Percentiles rank a stretch among this genome's conserved stretches.
phyloP scores from a whole-genome alignment of 75 land plant species.

The Pinus taeda region DNA sequence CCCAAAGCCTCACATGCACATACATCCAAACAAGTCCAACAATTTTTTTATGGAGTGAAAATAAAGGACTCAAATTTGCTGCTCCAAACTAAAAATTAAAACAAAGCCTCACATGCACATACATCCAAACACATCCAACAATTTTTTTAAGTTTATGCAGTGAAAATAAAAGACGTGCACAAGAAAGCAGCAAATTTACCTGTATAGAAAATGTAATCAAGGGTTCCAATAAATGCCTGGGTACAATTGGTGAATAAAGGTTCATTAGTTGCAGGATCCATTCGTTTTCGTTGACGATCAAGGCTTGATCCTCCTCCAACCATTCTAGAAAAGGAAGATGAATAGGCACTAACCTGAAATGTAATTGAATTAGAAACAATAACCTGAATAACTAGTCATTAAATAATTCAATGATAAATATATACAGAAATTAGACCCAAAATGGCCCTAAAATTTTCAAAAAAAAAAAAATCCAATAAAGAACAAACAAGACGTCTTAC shows the following conservation, averaged over 20 bases:
- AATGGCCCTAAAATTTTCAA: too few relatives aligned
- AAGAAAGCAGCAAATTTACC: conserved; percentile 10
- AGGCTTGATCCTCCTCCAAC: conserved; percentile 19
- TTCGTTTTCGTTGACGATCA: conserved; percentile 22
- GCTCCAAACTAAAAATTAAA: not conserved
- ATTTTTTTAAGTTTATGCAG: not conserved
- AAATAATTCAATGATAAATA: too few relatives aligned
- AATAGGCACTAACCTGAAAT: conserved; percentile 34
- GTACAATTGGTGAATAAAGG: conserved; percentile 39
- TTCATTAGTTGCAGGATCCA: conserved; percentile 20
- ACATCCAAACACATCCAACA: not conserved
- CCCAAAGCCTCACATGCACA: not conserved
- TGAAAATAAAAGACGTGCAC: not conserved
- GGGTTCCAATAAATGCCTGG: conserved; percentile 32
- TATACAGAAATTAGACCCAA: too few relatives aligned
- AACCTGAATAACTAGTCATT: not conserved
- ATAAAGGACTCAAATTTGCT: not conserved
- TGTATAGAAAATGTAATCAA: conserved; percentile 32
- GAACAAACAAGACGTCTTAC: conserved; percentile 11
- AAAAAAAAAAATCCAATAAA: not conserved
- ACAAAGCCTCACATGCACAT: not conserved
- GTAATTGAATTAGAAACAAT: not conserved
- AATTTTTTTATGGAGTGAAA: not conserved
- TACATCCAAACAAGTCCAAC: not conserved
- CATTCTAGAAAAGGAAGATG: conserved; percentile 25